Evolutionary conservation across 2,329 filamentous ascomycete species (phyloP), one percentile per base, ranked within the genome.

Genomic region (Venturia nashicola): DNA sequence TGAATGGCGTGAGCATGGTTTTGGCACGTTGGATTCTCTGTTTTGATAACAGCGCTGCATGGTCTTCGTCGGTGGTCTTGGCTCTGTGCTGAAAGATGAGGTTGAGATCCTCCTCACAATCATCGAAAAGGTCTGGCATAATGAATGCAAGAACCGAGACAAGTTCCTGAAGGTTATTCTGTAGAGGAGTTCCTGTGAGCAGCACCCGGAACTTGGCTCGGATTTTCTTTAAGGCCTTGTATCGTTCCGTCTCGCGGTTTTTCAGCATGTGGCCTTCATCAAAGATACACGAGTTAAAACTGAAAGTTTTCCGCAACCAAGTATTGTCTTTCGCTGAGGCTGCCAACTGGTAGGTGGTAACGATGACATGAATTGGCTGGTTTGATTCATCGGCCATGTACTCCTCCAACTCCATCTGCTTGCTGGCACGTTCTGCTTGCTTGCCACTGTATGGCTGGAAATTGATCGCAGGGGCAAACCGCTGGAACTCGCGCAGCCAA

Each of bases 221-320:
- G 63, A 99, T 91, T 43, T 84, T 82, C 70, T 89, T 86, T 62
- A 97, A 80, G 66, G 89, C 87, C 70, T 85, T 83, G 74, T 97
- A 97, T 6, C 90, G 82, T 62, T 89, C 85, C 0, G 92, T 95
- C 59, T 86, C 86, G 2, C 87, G 86, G 72, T 96, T 97, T 77
- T 96, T 96, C 73, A 99, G 79, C 71, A 90, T 86, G 75, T 99
- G 94, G 0, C 93, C 94, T 76, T 99, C 94, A 71, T 99, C 94
- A 70, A 91, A 99, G 12, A 99, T 87, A 69, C 83, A 86, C 36
- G 82, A 80, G 66, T 79, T n/a, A 9, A 39, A 54, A 9, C n/a
- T 61, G 27, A 62, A 34, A 23, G 42, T 57, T 34, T 77, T 80
- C 51, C 83, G 79, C 65, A 90, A 75, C 71, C 89, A 90, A 27